Conservation (phyloP, 495 filamentous ascomycete species). For the Tetracladium setigerum region DNA sequence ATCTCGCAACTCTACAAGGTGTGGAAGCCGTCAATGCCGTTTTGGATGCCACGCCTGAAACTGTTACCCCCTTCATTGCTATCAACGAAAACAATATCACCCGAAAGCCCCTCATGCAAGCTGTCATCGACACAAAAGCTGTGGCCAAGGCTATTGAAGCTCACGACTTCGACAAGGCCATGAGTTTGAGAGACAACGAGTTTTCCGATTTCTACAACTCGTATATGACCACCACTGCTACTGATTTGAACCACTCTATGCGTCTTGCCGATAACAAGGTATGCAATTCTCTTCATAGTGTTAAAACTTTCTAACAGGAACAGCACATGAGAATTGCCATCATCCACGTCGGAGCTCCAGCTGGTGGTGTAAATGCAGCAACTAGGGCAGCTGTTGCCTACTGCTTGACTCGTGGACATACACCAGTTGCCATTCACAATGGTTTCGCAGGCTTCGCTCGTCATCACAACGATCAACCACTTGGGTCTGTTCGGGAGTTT, state of each 20-base stretch:
- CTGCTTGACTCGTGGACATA: constrained; percentile 88
- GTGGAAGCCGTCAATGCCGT: constrained; percentile 95
- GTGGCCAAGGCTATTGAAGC: constrained; percentile 73
- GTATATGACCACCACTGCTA: constrained; percentile 79
- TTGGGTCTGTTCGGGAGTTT: constrained; percentile 76
- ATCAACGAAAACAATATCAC: constrained; percentile 98
- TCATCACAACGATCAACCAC: constrained; percentile 75
- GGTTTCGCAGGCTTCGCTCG: constrained; percentile 92
- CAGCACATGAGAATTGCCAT: constrained; percentile 90
- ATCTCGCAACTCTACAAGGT: constrained; percentile 88
- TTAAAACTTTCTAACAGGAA: constrained; percentile 1
- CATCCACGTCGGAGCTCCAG: constrained; percentile 94
- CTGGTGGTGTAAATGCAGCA: constrained; percentile 98
- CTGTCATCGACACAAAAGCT: constrained; percentile 74
- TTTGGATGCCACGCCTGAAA: constrained; percentile 81
- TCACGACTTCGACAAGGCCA: constrained; percentile 77
- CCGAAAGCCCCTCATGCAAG: constrained; percentile 79
- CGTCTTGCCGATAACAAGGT: constrained; percentile 67
- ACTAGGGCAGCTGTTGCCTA: constrained; percentile 94
- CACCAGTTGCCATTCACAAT: constrained; percentile 87
- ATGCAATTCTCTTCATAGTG: constrained; percentile 16
- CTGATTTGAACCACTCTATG: constrained; percentile 33
- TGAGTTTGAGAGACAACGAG: constrained; percentile 82
- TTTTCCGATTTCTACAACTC: constrained; percentile 89
- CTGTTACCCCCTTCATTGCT: constrained; percentile 88